A percentile compares a stretch with the other conserved stretches of the same genome.
phyloP scores from a whole-genome alignment of 2,329 filamentous ascomycete species.

The Clonostachys solani region DNA sequence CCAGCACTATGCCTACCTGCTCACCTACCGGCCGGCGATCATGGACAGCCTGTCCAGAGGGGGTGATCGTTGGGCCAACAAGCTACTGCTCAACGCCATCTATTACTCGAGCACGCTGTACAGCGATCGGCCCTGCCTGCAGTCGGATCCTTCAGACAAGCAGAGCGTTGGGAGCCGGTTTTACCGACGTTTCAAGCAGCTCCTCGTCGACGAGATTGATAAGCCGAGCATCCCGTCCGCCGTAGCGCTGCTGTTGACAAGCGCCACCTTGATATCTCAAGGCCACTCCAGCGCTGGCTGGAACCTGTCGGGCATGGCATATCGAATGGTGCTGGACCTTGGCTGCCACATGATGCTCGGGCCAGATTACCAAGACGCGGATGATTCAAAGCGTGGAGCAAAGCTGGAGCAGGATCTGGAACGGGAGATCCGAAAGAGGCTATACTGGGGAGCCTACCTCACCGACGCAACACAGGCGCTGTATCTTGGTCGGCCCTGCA shows the following conservation, averaged over 20 bases:
- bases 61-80: constrained; percentile 27
- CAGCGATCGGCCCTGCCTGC: constrained; percentile 26
- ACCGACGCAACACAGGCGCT: constrained; percentile 24
- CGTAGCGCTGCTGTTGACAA: constrained; percentile 23
- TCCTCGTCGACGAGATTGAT: constrained; percentile 24
- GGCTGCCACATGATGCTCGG: constrained; percentile 26
- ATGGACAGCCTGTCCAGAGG: constrained; percentile 28
- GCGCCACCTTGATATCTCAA: constrained; percentile 22
- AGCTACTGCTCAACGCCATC: constrained; percentile 31
- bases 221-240: constrained; percentile 29
- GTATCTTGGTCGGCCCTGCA: constrained; percentile 24
- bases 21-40: constrained; percentile 30
- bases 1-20: constrained; percentile 27
- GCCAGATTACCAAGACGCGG: constrained; percentile 16
- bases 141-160: constrained; percentile 22
- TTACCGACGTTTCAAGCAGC: constrained; percentile 27
- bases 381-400: constrained; percentile 10
- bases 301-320: constrained; percentile 26
- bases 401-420: constrained; percentile 18
- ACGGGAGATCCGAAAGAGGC: constrained; percentile 23
- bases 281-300: constrained; percentile 26
- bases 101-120: constrained; percentile 32
- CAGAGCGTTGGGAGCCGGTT: constrained; percentile 27
- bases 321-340: constrained; percentile 31
- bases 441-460: constrained; percentile 27